phyloP scores from a whole-genome alignment of 306 rosid genomes.

The Carpinus fangiana region DNA sequence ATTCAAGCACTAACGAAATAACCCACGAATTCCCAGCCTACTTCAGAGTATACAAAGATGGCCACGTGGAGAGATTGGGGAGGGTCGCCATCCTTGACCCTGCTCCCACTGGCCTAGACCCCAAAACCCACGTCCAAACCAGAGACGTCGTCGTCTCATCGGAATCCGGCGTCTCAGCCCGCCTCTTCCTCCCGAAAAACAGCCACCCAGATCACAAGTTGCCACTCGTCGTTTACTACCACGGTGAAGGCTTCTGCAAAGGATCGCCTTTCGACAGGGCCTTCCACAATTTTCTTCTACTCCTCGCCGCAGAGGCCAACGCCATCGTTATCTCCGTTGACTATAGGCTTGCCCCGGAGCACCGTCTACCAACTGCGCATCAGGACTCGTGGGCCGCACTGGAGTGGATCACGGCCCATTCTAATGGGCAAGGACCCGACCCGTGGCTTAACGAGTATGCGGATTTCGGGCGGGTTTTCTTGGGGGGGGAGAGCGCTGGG shows the following conservation, averaged over 20 bases:
- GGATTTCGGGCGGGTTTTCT: slow-evolving; percentile 28
- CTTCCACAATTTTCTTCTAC: slow-evolving; percentile 7
- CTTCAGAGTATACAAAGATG: slow-evolving; percentile 31
- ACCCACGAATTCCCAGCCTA: slow-evolving; percentile 16
- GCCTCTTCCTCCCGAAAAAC: slow-evolving; percentile 25
- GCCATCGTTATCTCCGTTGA: slow-evolving; percentile 24
- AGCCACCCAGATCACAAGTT: slow-evolving; percentile 5
- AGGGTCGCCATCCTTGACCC: not conserved
- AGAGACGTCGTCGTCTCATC: slow-evolving; percentile 19
- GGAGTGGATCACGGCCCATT: slow-evolving; percentile 28
- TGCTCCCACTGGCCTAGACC: slow-evolving; percentile 9
- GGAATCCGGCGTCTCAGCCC: slow-evolving; percentile 8
- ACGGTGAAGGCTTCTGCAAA: slow-evolving; percentile 36
- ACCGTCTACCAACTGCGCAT: slow-evolving; percentile 28
- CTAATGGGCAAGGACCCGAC: slow-evolving; percentile 25
- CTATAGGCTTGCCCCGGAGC: slow-evolving; percentile 36
- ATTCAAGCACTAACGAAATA: slow-evolving; percentile 2
- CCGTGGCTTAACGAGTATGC: slow-evolving; percentile 29
- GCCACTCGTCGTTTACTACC: slow-evolving; percentile 39
- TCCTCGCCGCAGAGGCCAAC: slow-evolving; percentile 7
- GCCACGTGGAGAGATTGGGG: slow-evolving; percentile 14
- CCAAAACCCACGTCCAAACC: slow-evolving; percentile 24
- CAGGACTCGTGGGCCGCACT: slow-evolving; percentile 28
- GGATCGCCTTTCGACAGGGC: slow-evolving; percentile 16
- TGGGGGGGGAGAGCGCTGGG: slow-evolving; percentile 33